phyloP scores from a whole-genome alignment of 2,329 filamentous ascomycete genomes.

The Colletotrichum cereale region DNA sequence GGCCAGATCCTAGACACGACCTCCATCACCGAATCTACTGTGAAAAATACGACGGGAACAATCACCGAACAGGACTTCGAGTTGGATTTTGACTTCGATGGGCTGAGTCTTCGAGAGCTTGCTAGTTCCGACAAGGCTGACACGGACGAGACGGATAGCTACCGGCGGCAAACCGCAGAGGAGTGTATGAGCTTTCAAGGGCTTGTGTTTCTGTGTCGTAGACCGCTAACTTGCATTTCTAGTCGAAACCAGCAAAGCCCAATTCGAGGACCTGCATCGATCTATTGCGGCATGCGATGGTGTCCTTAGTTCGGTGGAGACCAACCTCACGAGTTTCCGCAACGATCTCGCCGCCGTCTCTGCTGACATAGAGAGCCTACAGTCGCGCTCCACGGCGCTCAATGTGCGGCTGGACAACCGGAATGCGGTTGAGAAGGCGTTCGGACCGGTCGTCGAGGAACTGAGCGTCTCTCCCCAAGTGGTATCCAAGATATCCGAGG shows the following conservation, averaged over 20 bases:
- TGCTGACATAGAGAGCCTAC: conserved; percentile 93
- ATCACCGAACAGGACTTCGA: conserved; percentile 68
- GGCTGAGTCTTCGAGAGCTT: conserved; percentile 81
- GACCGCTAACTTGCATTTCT: conserved; percentile 36
- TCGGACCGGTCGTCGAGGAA: conserved; percentile 92
- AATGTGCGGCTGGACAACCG: conserved; percentile 90
- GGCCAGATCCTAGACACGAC: conserved; percentile 57
- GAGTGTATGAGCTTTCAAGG: conserved; percentile 71
- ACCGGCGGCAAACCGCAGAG: conserved; percentile 70
- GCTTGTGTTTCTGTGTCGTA: neutral
- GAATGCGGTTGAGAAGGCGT: conserved; percentile 86
- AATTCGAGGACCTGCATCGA: conserved; percentile 89
- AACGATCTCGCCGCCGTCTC: conserved; percentile 93
- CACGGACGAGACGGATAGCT: conserved; percentile 43
- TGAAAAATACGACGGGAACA: conserved; percentile 34
- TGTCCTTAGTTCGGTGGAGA: conserved; percentile 92
- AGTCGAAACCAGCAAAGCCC: conserved; percentile 85
- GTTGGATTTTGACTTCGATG: conserved; percentile 82
- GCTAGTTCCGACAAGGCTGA: conserved; percentile 53
- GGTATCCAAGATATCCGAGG: conserved; percentile 88
- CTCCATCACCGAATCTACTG: conserved; percentile 41
- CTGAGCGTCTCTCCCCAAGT: conserved; percentile 87
- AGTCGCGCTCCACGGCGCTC: conserved; percentile 85
- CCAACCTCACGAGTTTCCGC: conserved; percentile 91
- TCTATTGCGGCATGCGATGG: conserved; percentile 94